Percentiles rank a stretch among this genome's conserved stretches.
phyloP scores from a whole-genome alignment of 768 basidiomycete genomes.

The Rhodocollybia butyracea region DNA sequence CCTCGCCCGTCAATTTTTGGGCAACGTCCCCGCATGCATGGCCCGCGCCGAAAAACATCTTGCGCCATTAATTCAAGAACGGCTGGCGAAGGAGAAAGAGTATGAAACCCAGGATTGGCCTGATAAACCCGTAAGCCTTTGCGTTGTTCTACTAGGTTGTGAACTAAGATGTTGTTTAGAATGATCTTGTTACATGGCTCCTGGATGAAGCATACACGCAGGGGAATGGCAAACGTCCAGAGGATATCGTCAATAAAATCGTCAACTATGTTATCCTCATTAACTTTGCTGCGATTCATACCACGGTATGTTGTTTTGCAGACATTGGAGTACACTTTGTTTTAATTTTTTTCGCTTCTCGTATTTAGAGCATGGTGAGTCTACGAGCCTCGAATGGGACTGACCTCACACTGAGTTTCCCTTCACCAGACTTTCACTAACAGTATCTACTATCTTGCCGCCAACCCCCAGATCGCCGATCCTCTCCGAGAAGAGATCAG shows the following conservation, averaged over 20 bases:
- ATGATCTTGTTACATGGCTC: constrained; percentile 9
- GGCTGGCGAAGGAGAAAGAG: constrained; percentile 24
- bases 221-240: constrained; percentile 19
- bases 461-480: constrained; percentile 23
- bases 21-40: background rate
- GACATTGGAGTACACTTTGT: too few species aligned
- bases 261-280: constrained; percentile 28
- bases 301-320: constrained; percentile 10
- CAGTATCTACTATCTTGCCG: constrained; percentile 25
- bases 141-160: background rate
- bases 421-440: constrained; percentile 24
- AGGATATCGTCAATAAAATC: constrained; percentile 16
- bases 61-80: constrained; percentile 29
- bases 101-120: constrained; percentile 24
- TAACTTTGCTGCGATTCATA: constrained; percentile 42
- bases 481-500: constrained; percentile 32
- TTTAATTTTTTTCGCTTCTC: too few species aligned
- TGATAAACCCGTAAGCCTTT: constrained; percentile 30
- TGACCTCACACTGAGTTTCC: background rate
- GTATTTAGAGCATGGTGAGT: background rate
- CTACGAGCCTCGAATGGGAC: too few species aligned
- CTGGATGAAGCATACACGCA: constrained; percentile 24
- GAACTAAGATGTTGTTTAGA: too few species aligned
- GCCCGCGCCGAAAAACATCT: constrained; percentile 20
- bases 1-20: constrained; percentile 3